Evolutionary conservation across 169 alveolate species (phyloP).

Genomic region (Babesia gibsoni): DNA sequence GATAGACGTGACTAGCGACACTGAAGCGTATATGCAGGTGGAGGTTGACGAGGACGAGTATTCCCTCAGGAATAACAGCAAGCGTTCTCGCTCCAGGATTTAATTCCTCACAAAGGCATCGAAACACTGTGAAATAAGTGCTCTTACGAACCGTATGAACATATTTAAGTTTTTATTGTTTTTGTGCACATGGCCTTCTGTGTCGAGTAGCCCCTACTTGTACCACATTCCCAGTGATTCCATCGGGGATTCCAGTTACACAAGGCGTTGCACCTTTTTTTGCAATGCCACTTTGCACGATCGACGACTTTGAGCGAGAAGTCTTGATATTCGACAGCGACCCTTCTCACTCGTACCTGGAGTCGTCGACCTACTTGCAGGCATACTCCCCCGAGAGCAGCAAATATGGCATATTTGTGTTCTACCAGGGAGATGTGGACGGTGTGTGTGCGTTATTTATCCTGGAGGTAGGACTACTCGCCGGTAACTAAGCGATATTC

Average conservation of each 20-base stretch:
- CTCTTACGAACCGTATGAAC: not conserved
- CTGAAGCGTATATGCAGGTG: constrained; percentile 60
- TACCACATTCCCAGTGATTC: too few species aligned
- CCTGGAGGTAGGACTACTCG: constrained; percentile 40
- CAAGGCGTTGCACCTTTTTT: not conserved
- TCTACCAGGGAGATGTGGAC: constrained; percentile 60
- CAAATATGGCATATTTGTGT: constrained; percentile 47
- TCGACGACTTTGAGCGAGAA: constrained; percentile 57
- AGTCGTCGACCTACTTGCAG: not conserved
- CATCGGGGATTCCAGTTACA: too few species aligned
- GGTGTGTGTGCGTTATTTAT: constrained; percentile 60
- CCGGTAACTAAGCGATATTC: not conserved
- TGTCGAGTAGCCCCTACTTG: too few species aligned
- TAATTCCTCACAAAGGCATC: not conserved
- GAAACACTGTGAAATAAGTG: not conserved
- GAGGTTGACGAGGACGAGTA: constrained; percentile 13
- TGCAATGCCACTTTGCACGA: constrained; percentile 56
- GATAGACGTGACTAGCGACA: constrained; percentile 65
- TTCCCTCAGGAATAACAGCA: not conserved
- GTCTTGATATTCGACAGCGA: constrained; percentile 16
- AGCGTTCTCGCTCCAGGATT: constrained; percentile 35
- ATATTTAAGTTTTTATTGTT: not conserved
- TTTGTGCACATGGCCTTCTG: too few species aligned
- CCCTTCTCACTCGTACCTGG: not conserved
- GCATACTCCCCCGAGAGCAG: not conserved